These are phyloP conservation scores for Penstemon newberryi DNA, from an alignment of 257 asterid genomes.

Conservation along the genomic window DNA sequence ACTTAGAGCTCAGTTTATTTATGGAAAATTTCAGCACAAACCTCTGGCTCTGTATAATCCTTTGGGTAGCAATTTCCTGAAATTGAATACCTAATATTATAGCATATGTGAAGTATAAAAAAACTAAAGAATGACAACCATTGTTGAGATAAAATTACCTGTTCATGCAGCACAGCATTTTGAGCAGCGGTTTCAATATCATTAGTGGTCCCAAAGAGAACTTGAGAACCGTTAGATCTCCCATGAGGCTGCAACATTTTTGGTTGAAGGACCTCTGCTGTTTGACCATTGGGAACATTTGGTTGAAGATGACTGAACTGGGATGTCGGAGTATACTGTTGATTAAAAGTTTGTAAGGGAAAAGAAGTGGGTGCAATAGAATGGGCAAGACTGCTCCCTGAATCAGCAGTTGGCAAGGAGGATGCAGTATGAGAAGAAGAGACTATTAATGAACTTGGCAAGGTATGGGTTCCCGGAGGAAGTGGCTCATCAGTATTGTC, in stretches of 20 bases:
- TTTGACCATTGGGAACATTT: not conserved
- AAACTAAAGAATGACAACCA: constrained; percentile 16
- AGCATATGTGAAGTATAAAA: constrained; percentile 23
- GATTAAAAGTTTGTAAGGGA: constrained; percentile 24
- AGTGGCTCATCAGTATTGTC: constrained; percentile 45
- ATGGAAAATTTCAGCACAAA: constrained; percentile 35
- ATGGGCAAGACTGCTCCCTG: constrained; percentile 33
- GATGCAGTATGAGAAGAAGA: constrained; percentile 31
- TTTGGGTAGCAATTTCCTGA: constrained; percentile 88
- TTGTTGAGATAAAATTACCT: constrained; percentile 42
- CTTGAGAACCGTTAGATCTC: constrained; percentile 38
- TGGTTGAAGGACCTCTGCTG: constrained; percentile 22
- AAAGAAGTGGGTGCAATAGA: constrained; percentile 31
- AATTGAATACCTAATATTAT: constrained; percentile 26
- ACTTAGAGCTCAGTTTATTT: not conserved
- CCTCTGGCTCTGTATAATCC: constrained; percentile 83
- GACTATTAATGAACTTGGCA: constrained; percentile 32
- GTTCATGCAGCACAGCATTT: constrained; percentile 82
- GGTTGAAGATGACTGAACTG: constrained; percentile 20
- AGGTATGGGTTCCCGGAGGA: constrained; percentile 48
- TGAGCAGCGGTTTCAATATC: constrained; percentile 79
- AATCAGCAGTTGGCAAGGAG: constrained; percentile 23
- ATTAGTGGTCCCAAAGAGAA: constrained; percentile 36
- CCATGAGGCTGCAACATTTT: constrained; percentile 25
- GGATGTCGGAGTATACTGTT: constrained; percentile 23